Evolutionary conservation across 2,329 filamentous ascomycete species (phyloP).

Genomic region (Colletotrichum horii): DNA sequence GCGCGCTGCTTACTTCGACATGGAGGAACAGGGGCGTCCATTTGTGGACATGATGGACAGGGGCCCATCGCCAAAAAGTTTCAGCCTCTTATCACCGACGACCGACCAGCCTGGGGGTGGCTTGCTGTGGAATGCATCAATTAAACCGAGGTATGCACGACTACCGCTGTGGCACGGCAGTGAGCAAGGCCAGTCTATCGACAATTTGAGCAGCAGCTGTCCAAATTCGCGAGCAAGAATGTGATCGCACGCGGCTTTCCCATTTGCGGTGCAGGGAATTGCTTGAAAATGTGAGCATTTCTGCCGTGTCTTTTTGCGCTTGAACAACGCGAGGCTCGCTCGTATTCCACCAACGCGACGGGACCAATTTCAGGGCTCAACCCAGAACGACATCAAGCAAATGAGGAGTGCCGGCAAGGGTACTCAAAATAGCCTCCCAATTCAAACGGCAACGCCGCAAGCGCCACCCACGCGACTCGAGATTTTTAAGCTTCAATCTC

Average conservation of each 20-base stretch:
- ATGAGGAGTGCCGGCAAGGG: neutral
- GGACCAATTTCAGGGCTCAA: neutral
- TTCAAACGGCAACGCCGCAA: neutral
- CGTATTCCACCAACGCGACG: neutral
- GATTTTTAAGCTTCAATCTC: neutral
- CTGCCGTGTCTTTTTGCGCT: too few species aligned
- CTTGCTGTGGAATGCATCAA: neutral
- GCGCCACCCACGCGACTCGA: neutral
- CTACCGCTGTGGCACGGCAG: neutral
- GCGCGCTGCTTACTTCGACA: neutral
- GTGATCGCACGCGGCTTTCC: neutral
- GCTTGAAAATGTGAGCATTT: neutral
- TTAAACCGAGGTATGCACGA: neutral
- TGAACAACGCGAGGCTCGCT: neutral
- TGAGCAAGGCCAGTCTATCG: neutral
- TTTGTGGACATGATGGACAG: constrained; percentile 5
- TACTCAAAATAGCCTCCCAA: neutral
- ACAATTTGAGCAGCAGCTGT: neutral
- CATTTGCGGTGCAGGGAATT: neutral
- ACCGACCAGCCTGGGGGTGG: neutral
- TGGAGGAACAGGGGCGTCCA: neutral
- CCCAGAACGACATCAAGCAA: neutral
- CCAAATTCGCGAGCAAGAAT: neutral
- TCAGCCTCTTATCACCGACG: constrained; percentile 7
- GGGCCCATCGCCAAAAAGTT: neutral